phyloP scores from a whole-genome alignment of 2,329 filamentous ascomycete species.

The Fusarium virguliforme region DNA sequence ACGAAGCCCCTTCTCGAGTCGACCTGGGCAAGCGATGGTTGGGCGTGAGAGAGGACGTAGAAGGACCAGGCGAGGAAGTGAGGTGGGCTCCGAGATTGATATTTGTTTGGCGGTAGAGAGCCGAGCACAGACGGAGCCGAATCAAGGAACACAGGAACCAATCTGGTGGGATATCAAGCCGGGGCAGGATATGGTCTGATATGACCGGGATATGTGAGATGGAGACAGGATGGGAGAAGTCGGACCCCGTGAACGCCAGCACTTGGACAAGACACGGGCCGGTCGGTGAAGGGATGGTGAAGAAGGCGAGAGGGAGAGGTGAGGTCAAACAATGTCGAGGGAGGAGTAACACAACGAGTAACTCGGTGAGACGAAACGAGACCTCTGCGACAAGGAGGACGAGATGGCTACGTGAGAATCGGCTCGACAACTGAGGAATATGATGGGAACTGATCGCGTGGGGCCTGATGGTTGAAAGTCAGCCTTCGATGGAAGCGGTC shows the following conservation, averaged over 20 bases:
- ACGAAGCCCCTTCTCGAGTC: constrained; percentile 13
- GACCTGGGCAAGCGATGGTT: not conserved
- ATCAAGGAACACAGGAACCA: constrained; percentile 44
- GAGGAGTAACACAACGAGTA: constrained; percentile 13
- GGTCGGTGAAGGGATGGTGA: constrained; percentile 26
- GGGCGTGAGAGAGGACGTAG: constrained; percentile 8
- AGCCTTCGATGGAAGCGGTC: constrained; percentile 45
- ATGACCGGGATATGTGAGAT: constrained; percentile 49
- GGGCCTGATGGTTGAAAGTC: constrained; percentile 35
- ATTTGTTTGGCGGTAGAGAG: constrained; percentile 39
- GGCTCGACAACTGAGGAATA: constrained; percentile 20
- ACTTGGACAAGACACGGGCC: constrained; percentile 42
- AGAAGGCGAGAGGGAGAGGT: constrained; percentile 23
- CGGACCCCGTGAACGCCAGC: constrained; percentile 40
- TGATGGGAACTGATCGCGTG: constrained; percentile 34
- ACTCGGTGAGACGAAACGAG: constrained; percentile 12
- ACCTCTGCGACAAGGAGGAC: not conserved
- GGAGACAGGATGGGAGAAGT: constrained; percentile 39
- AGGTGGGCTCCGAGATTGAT: constrained; percentile 36
- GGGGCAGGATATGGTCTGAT: constrained; percentile 48
- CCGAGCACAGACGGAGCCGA: constrained; percentile 42
- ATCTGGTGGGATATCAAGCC: constrained; percentile 47
- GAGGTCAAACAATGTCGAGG: constrained; percentile 18
- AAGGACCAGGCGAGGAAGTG: constrained; percentile 15
- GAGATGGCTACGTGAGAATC: constrained; percentile 1